These are phyloP conservation scores for Krasilnikovozyma curviuscula DNA, from an alignment of 768 basidiomycete species.

Conservation along the genomic window DNA sequence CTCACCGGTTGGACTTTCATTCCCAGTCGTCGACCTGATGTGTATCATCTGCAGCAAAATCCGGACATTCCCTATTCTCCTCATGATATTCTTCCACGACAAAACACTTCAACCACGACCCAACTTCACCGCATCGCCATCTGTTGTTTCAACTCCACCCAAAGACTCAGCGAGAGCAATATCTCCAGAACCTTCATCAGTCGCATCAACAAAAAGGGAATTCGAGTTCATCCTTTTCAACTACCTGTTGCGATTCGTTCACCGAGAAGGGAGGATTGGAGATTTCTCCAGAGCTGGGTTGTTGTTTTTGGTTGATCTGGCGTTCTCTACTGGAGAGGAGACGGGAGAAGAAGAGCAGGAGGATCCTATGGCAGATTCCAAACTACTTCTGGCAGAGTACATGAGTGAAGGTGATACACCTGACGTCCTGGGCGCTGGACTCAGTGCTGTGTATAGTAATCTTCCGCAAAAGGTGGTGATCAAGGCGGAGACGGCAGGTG, in stretches of 20 bases:
- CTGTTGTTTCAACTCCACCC: constrained; percentile 23
- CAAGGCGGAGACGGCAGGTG: constrained; percentile 12
- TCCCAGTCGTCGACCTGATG: constrained; percentile 55
- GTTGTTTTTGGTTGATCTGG: constrained; percentile 60
- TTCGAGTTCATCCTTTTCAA: constrained; percentile 93
- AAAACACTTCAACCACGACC: constrained; percentile 34
- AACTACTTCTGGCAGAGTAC: constrained; percentile 73
- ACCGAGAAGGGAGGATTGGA: constrained; percentile 80
- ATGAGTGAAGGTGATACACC: constrained; percentile 94
- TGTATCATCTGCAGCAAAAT: constrained; percentile 86
- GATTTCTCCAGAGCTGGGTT: constrained; percentile 86
- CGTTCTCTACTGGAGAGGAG: constrained; percentile 51
- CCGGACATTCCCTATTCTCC: constrained; percentile 63
- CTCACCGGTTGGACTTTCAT: constrained; percentile 28
- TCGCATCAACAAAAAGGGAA: constrained; percentile 28
- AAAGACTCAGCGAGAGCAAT: constrained; percentile 31
- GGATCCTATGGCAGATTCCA: constrained; percentile 68
- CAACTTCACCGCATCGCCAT: constrained; percentile 19
- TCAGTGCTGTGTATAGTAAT: constrained; percentile 80
- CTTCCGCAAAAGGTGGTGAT: constrained; percentile 73
- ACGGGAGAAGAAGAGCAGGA: constrained; percentile 9
- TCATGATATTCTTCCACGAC: constrained; percentile 96
- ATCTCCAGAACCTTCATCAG: constrained; percentile 18
- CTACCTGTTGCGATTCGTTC: constrained; percentile 82
- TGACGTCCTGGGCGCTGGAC: constrained; percentile 82